Evolutionary conservation across 2,329 filamentous ascomycete genomes (phyloP), one percentile per base, ranked within the genome.

Genomic region (Penicillium sp.): DNA sequence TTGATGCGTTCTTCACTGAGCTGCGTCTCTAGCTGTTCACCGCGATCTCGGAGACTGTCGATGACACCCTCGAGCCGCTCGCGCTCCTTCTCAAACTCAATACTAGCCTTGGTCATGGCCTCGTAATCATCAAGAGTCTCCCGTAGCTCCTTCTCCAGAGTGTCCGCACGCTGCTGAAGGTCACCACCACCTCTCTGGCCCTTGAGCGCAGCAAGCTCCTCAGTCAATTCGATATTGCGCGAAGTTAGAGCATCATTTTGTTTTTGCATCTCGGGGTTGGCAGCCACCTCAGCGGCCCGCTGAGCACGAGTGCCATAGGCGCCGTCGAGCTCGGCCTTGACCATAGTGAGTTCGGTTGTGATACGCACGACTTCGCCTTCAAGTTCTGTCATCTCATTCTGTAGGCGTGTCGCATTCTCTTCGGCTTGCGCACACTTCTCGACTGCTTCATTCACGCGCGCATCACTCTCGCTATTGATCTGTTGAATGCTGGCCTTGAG

Each of bases 251-350:
- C 69, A 41, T 80, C 76, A 15, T 82, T 68, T 54, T 82, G 76
- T 37, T 71, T 74, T 52, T 77, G 75, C 29, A 80, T 69, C 14
- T 68, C 69, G 2, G 73, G 75, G 33, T 77, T 77, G 31, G 70
- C 67, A 7, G 76, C 76, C 8, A 75, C 75, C 57, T 82, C 79
- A n/a, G 79, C 80, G 9, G 80, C 79, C 20, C 82, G 76, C 57
- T 85, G 72, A 7, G 79, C 75, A 35, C 81, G 72, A n/a, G 74
- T 77, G 27, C 92, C 92, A 59, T 96, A 95, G 58, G 94, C 93
- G 45, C 87, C 87, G 54, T 95, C 92, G 16, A 96, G 84, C 62
- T 96, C 90, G 36, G 89, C 86, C 56, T 80, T 79, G 16, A 85
- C 87, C 50, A 96, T 82, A n/a, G 90, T 93, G 28, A 96, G 75